phyloP scores from a whole-genome alignment of 257 asterid genomes.

The Cordia subcordata region DNA sequence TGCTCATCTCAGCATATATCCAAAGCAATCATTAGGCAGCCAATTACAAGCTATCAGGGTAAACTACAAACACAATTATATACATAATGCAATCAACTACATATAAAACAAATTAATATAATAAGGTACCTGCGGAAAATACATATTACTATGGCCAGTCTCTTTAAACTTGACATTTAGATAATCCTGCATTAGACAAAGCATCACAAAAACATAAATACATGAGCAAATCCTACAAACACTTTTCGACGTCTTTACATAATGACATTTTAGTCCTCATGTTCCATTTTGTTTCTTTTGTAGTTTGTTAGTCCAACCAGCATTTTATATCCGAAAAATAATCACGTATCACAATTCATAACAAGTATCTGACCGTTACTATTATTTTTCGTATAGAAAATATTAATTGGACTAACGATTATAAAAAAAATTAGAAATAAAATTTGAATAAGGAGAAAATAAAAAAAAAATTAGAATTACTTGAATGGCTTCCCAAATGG shows the following conservation, averaged over 20 bases:
- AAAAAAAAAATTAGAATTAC: slow-evolving; percentile 20
- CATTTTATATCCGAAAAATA: no score
- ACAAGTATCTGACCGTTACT: not conserved
- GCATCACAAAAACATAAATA: not conserved
- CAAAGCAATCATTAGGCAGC: not conserved
- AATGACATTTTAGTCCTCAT: no score
- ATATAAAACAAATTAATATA: not conserved
- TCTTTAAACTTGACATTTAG: slow-evolving; percentile 94
- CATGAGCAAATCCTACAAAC: no score
- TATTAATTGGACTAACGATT: not conserved
- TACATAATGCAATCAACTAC: not conserved
- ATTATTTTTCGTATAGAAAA: no score
- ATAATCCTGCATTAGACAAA: slow-evolving; percentile 62
- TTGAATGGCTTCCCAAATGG: slow-evolving; percentile 99
- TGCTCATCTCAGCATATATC: not conserved
- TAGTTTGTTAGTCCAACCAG: no score
- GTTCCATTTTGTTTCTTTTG: no score
- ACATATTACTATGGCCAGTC: slow-evolving; percentile 99
- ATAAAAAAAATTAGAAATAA: not conserved
- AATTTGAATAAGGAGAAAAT: not conserved
- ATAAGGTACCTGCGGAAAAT: slow-evolving; percentile 81
- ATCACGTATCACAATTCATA: not conserved
- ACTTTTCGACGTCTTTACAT: no score
- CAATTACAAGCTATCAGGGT: not conserved
- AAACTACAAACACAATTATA: no score